Base-by-base conservation (phyloP, 352 stramenopile genomes). In the Phytophthora multivora region DNA sequence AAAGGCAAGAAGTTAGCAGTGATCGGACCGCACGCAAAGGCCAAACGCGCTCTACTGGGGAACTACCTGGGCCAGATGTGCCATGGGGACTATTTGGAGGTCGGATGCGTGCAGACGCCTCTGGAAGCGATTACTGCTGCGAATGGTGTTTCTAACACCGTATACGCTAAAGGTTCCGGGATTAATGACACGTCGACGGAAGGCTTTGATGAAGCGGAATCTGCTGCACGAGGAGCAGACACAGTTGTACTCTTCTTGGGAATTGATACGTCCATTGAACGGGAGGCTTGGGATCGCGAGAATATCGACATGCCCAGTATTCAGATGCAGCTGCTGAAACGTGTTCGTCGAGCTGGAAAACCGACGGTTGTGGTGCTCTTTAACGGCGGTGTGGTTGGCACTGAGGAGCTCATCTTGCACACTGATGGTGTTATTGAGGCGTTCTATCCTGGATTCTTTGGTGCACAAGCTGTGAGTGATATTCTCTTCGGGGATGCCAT, bases 21-120 rank as follows among this genome's bases (percentile, higher is more conserved):
- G 12, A 58, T 97, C 26, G 93, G 93, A 10, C 93, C 92, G 4
- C 88, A 97, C 46, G 83, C 84, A 0, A 63, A 79, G 12, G 73
- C 84, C 0, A 72, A 73, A 1, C 69, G 75, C 25, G 86, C 69
- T 2, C 57, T 89, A 41, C 83, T 95, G 70, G 91, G 87, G 10
- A 96, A 93, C 56, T 98, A 96, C 75, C 77, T 86, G 28, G 89
- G 78, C 18, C 88, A 91, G 63, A 88, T 97, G 47, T 93, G 85
- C 35, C 83, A 92, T 39, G 83, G 83, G 1, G 79, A 88, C 53
- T 91, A 91, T 47, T 38, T 69, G 5, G 79, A 91, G 35, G 61
- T 92, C 2, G 71, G 66, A 8, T 93, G 85, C 38, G 77, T 93
- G 8, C 59, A 87, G 58, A 91, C 79, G 13, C 82, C 90, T 8